phyloP scores from a whole-genome alignment of 1,284 basidiomycete species.

The Cystobasidium sp. region DNA sequence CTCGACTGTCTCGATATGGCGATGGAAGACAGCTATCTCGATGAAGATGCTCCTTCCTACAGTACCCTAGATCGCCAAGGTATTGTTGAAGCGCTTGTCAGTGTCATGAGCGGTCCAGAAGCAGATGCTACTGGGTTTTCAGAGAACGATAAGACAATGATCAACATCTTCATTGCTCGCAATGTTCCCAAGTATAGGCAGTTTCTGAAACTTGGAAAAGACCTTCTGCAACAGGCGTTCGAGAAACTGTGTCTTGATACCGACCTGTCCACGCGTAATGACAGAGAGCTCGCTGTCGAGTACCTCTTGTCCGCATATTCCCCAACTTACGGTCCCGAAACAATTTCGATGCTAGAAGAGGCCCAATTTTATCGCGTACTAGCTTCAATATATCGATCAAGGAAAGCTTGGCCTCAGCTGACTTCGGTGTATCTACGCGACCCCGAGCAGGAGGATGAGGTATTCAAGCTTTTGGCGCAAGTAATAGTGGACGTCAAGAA shows the following conservation, averaged over 20 bases:
- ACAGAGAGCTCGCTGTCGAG: slow-evolving; percentile 92
- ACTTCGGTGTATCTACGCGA: slow-evolving; percentile 78
- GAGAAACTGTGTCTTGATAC: slow-evolving; percentile 74
- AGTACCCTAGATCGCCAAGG: slow-evolving; percentile 70
- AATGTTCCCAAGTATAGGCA: slow-evolving; percentile 97
- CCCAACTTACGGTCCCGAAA: slow-evolving; percentile 72
- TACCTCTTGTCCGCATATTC: slow-evolving; percentile 91
- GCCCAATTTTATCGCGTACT: slow-evolving; percentile 92
- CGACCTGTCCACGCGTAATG: slow-evolving; percentile 77
- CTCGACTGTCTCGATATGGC: slow-evolving; percentile 92
- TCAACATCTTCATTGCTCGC: slow-evolving; percentile 93
- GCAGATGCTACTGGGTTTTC: slow-evolving; percentile 57
- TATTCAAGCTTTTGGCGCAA: slow-evolving; percentile 61
- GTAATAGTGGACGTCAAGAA: background rate
- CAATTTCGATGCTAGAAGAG: slow-evolving; percentile 72
- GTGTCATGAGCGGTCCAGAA: slow-evolving; percentile 67
- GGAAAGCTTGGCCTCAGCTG: slow-evolving; percentile 75
- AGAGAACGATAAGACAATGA: slow-evolving; percentile 70
- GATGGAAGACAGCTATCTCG: slow-evolving; percentile 87
- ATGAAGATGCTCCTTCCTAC: slow-evolving; percentile 58
- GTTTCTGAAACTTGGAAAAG: slow-evolving; percentile 73
- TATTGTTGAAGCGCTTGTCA: slow-evolving; percentile 82
- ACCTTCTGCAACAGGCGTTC: slow-evolving; percentile 74
- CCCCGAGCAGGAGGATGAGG: slow-evolving; percentile 65
- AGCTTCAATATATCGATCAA: slow-evolving; percentile 74